Percentiles rank a stretch among this genome's conserved stretches.
Conservation (phyloP, 2,329 filamentous ascomycete species). For the Incumbomyces lentus region DNA sequence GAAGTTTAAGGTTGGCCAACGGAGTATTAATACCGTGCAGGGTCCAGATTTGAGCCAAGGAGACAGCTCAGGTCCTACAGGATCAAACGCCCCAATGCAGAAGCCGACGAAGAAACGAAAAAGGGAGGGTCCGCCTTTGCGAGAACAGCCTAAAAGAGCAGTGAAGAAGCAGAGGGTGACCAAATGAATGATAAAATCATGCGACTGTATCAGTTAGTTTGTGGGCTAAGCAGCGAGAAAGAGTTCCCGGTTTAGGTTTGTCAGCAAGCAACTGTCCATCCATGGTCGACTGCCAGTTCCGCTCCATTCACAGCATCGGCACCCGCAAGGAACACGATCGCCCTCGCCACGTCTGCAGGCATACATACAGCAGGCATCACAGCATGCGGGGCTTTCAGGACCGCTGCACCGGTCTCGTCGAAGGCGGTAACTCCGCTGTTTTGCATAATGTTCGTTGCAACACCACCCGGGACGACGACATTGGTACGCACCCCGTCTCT, state of each 20-base stretch:
- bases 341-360: constrained; percentile 20
- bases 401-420: not conserved
- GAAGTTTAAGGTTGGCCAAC: not conserved
- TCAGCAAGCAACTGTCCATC: constrained; percentile 15
- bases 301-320: constrained; percentile 24
- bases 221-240: not conserved
- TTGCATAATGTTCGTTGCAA: constrained; percentile 44
- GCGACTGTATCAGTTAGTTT: not conserved
- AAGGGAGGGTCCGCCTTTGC: not conserved
- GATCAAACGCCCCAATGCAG: not conserved
- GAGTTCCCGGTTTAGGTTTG: not conserved
- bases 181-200: not conserved
- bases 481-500: constrained; percentile 44
- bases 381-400: not conserved
- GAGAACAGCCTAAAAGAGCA: not conserved
- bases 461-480: constrained; percentile 43
- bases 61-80: not conserved
- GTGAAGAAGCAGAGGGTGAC: not conserved
- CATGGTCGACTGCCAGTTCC: constrained; percentile 24
- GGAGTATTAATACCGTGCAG: not conserved
- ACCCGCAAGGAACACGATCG: constrained; percentile 23
- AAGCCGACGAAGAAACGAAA: not conserved
- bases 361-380: not conserved
- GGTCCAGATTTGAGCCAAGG: not conserved
- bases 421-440: not conserved